Evolutionary conservation across 805 yeast species (phyloP), one percentile per base, ranked within the genome.

Genomic region (Teunomyces barrocoloradensis): DNA sequence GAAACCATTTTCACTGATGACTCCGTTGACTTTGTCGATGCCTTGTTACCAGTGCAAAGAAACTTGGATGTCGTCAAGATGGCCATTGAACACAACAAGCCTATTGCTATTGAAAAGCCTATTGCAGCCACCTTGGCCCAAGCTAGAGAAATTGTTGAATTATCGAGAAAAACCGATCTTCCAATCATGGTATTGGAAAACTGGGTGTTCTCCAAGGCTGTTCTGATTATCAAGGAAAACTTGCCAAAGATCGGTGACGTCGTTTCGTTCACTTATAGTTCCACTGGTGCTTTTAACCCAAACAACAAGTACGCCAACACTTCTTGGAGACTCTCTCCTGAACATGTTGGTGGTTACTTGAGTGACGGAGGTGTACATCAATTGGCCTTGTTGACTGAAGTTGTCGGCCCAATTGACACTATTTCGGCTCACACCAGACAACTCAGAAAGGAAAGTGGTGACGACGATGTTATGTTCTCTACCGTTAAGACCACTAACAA

Each of bases 281-380:
- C 90, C 10, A 85, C 92, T 2, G 94, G 94, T 23, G 80, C 89
- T 7, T 87, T 83, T 73, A 77, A 79, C 54, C 72, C 71, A 27
- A 58, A 69, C 47, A 82, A 78, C 68, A 80, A 84, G 60, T 87
- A 86, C 60, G 62, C 82, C 50, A 64, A 71, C 18, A 91, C 97
- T 1, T 46, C 83, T 12, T 92, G 98, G 98, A 85, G 97, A 77
- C 81, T 79, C 63, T 75, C 84, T 42, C 97, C 98, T 28, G 84
- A 89, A 66, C 97, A 92, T 63, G 79, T 90, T 55, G 98, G 98
- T 46, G 97, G 97, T 0, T 91, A 75, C 68, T 73, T 92, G 58
- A 84, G 92, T 49, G 98, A 92, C 60, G 97, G 97, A 60, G 98
- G 97, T 63, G 98, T 92, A 20, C 98, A 92, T 68, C 97, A 91